Evolutionary conservation across 305 asterid species (phyloP).

Genomic region (Fraxinus velutina): DNA sequence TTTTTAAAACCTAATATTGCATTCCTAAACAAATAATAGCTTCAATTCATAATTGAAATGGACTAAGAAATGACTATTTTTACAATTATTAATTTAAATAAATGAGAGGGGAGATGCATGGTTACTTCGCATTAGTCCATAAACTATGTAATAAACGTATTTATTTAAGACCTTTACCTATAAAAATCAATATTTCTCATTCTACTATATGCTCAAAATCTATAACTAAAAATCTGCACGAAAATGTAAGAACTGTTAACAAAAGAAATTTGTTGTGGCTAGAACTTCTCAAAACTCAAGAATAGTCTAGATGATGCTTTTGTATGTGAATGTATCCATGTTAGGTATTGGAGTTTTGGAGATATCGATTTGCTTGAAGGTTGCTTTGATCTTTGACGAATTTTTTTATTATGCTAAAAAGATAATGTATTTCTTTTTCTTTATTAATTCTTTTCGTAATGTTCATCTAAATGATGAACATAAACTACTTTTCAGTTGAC

Average conservation of each 20-base stretch:
- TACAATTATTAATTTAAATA: too few relatives aligned
- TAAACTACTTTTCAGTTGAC: background rate
- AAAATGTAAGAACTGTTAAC: background rate
- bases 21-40: background rate
- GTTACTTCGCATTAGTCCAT: too few relatives aligned
- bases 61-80: background rate
- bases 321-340: background rate
- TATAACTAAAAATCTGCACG: background rate
- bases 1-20: background rate
- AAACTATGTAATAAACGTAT: background rate
- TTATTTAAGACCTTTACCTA: background rate
- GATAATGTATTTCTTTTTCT: background rate
- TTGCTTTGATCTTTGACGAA: background rate
- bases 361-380: background rate
- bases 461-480: background rate
- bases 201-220: background rate
- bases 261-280: background rate
- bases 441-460: background rate
- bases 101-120: background rate
- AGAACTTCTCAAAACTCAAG: too few relatives aligned
- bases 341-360: background rate
- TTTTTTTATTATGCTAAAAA: background rate
- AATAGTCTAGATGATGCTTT: too few relatives aligned
- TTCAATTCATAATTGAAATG: background rate
- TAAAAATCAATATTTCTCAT: background rate